phyloP scores from a whole-genome alignment of 495 filamentous ascomycete genomes.

The Pyronema omphalodes region DNA sequence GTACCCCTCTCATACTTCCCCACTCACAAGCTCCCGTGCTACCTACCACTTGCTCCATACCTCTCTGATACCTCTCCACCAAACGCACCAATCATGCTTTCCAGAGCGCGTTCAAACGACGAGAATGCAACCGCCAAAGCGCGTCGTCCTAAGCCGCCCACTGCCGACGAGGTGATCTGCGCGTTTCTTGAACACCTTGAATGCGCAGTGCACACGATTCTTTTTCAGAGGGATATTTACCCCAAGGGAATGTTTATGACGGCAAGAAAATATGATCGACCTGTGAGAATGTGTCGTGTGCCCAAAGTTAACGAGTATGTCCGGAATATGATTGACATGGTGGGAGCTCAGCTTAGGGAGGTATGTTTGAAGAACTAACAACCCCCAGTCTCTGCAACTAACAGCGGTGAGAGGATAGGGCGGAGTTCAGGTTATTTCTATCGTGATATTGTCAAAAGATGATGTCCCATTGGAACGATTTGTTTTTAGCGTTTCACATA shows the following conservation, averaged over 20 bases:
- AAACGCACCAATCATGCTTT: too few relatives aligned
- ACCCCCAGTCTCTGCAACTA: slow-evolving; percentile 8
- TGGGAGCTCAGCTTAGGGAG: slow-evolving; percentile 54
- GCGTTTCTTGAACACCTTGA: slow-evolving; percentile 64
- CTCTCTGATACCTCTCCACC: too few relatives aligned
- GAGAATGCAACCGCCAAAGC: too few relatives aligned
- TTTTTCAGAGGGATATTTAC: slow-evolving; percentile 75
- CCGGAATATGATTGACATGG: slow-evolving; percentile 58
- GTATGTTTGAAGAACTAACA: slow-evolving; percentile 20
- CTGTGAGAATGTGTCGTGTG: slow-evolving; percentile 76
- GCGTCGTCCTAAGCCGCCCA: too few relatives aligned
- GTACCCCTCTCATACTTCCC: too few relatives aligned
- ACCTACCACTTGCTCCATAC: too few relatives aligned
- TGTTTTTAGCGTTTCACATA: slow-evolving; percentile 59
- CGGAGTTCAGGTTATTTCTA: slow-evolving; percentile 8
- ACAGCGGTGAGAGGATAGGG: slow-evolving; percentile 13
- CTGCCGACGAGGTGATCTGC: slow-evolving; percentile 21
- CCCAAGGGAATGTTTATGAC: slow-evolving; percentile 62
- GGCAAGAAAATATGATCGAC: slow-evolving; percentile 69
- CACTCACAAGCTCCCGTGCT: too few relatives aligned
- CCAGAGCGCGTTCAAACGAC: too few relatives aligned
- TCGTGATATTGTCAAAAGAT: slow-evolving; percentile 16
- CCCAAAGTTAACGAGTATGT: slow-evolving; percentile 86
- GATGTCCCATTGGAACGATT: slow-evolving; percentile 52
- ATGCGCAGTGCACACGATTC: slow-evolving; percentile 79